A percentile compares a stretch with the other conserved stretches of the same genome.
Conservation (phyloP, 805 yeast species). For the Starmerella etchellsii region DNA sequence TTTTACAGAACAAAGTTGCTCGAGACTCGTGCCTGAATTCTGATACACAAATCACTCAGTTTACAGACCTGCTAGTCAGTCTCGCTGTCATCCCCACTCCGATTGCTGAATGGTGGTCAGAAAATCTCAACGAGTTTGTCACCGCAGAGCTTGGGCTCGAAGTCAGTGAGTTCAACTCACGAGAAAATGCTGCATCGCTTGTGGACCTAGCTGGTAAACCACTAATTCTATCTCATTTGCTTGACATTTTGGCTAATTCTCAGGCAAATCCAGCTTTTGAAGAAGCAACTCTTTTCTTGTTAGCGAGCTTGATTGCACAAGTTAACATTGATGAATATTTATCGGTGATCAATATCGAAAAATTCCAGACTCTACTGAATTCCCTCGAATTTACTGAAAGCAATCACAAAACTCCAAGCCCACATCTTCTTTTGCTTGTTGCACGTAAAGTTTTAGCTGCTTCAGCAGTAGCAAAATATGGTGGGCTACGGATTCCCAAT, state of each 20-base stretch:
- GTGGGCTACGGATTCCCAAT: conserved; percentile 12
- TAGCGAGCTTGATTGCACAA: conserved; percentile 16
- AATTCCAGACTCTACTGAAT: conserved; percentile 8
- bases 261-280: neutral
- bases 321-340: conserved; percentile 14
- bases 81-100: conserved; percentile 35
- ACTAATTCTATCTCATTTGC: conserved; percentile 7
- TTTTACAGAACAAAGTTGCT: conserved; percentile 9
- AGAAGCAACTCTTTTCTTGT: conserved; percentile 19
- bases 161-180: conserved; percentile 38
- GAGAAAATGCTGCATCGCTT: conserved; percentile 51
- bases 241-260: conserved; percentile 3
- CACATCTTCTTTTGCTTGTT: conserved; percentile 8
- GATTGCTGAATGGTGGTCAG: conserved; percentile 35
- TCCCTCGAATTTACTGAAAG: conserved; percentile 5
- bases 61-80: conserved; percentile 24
- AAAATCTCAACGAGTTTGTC: conserved; percentile 57
- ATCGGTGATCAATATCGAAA: neutral
- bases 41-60: conserved; percentile 3
- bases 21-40: conserved; percentile 1
- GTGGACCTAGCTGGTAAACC: conserved; percentile 36
- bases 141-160: conserved; percentile 59
- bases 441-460: conserved; percentile 20
- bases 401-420: neutral
- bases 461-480: conserved; percentile 17